Percentiles rank a stretch among this genome's conserved stretches.
Evolutionary conservation across 352 stramenopile genomes (phyloP).

Genomic region (Pythium vanterpoolii): DNA sequence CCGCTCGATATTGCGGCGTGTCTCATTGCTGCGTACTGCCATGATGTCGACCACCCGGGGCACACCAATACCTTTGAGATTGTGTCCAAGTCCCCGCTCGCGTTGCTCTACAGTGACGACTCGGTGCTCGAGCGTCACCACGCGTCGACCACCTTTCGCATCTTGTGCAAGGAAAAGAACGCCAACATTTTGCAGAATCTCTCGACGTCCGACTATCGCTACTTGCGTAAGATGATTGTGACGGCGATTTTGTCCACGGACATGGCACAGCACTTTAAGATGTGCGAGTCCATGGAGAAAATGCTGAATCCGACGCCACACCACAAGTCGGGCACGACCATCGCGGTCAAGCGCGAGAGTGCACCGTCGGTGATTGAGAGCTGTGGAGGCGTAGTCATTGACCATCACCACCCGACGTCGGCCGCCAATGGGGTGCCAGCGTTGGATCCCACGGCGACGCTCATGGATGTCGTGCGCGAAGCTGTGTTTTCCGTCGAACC

Average conservation of each 20-base stretch:
- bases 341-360: conserved; percentile 40
- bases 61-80: conserved; percentile 90
- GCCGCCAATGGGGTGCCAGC: not conserved
- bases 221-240: conserved; percentile 88
- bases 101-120: conserved; percentile 87
- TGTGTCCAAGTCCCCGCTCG: conserved; percentile 67
- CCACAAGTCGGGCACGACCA: conserved; percentile 42
- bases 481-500: conserved; percentile 57
- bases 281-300: conserved; percentile 76
- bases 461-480: conserved; percentile 53
- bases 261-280: conserved; percentile 89
- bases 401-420: conserved; percentile 1
- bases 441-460: conserved; percentile 22
- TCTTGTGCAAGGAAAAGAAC: conserved; percentile 82
- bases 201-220: conserved; percentile 58
- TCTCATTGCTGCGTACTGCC: conserved; percentile 83
- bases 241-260: conserved; percentile 88
- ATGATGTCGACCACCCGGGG: conserved; percentile 90
- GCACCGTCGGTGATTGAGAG: conserved; percentile 11
- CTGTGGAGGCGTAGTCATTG: not conserved
- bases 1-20: conserved; percentile 83
- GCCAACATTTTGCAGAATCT: conserved; percentile 85
- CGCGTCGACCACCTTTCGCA: conserved; percentile 80
- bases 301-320: conserved; percentile 49
- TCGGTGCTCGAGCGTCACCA: conserved; percentile 90